These are phyloP conservation scores for Quercus variabilis DNA, from an alignment of 306 rosid genomes.

Conservation along the genomic window DNA sequence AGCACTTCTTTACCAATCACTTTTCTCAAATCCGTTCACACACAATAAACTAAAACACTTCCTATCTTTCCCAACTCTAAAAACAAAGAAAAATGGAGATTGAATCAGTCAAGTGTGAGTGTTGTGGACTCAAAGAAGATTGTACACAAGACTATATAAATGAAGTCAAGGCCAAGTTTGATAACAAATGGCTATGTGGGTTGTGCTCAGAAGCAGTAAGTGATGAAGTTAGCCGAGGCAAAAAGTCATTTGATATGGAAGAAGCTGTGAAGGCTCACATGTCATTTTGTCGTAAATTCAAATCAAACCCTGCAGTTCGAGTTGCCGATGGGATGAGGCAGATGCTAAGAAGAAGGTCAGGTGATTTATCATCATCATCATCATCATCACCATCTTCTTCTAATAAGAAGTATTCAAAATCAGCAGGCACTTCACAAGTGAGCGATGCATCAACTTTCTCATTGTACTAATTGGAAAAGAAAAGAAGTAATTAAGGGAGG, in stretches of 20 bases:
- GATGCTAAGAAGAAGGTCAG: constrained; percentile 87
- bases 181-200: constrained; percentile 97
- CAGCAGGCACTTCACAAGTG: constrained; percentile 70
- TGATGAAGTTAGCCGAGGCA: constrained; percentile 71
- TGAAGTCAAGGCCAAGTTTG: constrained; percentile 68
- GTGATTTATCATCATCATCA: constrained; percentile 49
- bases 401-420: constrained; percentile 52
- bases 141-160: constrained; percentile 83
- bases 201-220: constrained; percentile 97
- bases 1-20: not conserved
- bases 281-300: constrained; percentile 89
- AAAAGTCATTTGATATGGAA: constrained; percentile 56
- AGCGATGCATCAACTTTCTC: constrained; percentile 66
- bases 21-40: constrained; percentile 12
- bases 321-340: constrained; percentile 98
- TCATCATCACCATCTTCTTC: constrained; percentile 23
- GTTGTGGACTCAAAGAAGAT: constrained; percentile 93
- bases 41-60: constrained; percentile 6
- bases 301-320: constrained; percentile 81
- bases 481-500: not conserved
- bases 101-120: constrained; percentile 87
- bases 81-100: constrained; percentile 54
- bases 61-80: not conserved
- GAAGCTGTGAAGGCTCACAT: constrained; percentile 98
- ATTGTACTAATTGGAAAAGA: constrained; percentile 30